Conservation (phyloP, 2,329 filamentous ascomycete genomes). For the Microdochium paspali region DNA sequence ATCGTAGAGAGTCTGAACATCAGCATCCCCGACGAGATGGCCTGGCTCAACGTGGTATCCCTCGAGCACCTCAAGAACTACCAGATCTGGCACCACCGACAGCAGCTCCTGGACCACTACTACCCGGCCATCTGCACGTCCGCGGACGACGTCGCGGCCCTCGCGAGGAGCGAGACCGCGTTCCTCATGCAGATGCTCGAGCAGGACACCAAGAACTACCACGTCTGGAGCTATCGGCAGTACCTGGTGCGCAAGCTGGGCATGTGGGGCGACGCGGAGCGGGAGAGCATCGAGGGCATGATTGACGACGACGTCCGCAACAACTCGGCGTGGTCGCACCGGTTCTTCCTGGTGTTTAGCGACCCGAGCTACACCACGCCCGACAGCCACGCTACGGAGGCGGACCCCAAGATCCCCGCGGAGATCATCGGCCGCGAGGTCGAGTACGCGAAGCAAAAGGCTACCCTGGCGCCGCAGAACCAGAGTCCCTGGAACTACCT, state of each 20-base stretch:
- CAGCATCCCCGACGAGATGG: slow-evolving; percentile 61
- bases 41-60: slow-evolving; percentile 79
- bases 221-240: slow-evolving; percentile 95
- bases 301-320: slow-evolving; percentile 79
- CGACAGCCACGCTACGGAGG: slow-evolving; percentile 36
- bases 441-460: slow-evolving; percentile 62
- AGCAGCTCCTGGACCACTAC: slow-evolving; percentile 53
- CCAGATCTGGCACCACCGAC: slow-evolving; percentile 84
- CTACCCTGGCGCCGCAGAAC: slow-evolving; percentile 79
- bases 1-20: slow-evolving; percentile 60
- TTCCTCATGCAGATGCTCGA: slow-evolving; percentile 77
- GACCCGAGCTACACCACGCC: slow-evolving; percentile 41
- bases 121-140: slow-evolving; percentile 51
- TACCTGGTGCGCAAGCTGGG: slow-evolving; percentile 55
- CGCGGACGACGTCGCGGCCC: slow-evolving; percentile 41
- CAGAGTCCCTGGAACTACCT: slow-evolving; percentile 93
- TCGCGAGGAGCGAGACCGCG: slow-evolving; percentile 57
- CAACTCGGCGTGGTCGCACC: slow-evolving; percentile 96
- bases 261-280: slow-evolving; percentile 54
- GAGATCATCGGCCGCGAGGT: slow-evolving; percentile 67
- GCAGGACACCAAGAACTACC: slow-evolving; percentile 92
- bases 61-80: slow-evolving; percentile 91
- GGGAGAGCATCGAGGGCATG: slow-evolving; percentile 61
- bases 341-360: slow-evolving; percentile 84
- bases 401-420: slow-evolving; percentile 47